Base-by-base conservation (phyloP, 129 eudicot species). In the Centrapalus pauciflorus region DNA sequence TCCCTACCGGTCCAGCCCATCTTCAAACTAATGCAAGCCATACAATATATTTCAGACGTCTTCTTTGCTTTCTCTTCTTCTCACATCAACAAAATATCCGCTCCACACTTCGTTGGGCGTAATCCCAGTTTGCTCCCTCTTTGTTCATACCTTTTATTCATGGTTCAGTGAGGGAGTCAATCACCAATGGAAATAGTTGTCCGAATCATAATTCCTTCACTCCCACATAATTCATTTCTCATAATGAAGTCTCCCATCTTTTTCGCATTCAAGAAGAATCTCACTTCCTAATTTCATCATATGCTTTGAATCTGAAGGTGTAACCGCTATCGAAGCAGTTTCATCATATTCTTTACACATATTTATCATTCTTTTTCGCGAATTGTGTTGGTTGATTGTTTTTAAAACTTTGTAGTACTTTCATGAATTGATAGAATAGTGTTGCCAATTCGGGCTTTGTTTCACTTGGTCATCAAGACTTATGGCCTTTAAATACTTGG, bases 261-360 rank as follows among this genome's bases (percentile, higher is more conserved):
- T 26, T 55, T 52, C 62, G 5, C 49, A 24, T 69, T 73, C 69
- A 21, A 76, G 66, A 81, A 74, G 77, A 80, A 72, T 5, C 86
- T 79, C 81, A 64, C 16, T 71, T 81, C 60, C 55, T 24, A 71
- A 38, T 64, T 43, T 80, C 30, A 19, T 90, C 32, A 88, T 72
- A 71, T 91, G 97, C 85, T 87, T 95, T 7, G 90, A 85, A 69
- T 83, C 98, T 63, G 81, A 84, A 72, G 88, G 72, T 76, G 80
- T 77, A 57, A 24, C 77, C 7, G 40, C 83, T 55, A 29, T 90
- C 6, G 95, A n/a, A n/a, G n/a, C n/a, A n/a, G n/a, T n/a, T n/a
- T n/a, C n/a, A n/a, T n/a, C n/a, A n/a, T n/a, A n/a, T n/a, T n/a
- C n/a, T n/a, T n/a, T n/a, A n/a, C n/a, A n/a, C n/a, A n/a, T n/a